Conservation (phyloP, 2,329 filamentous ascomycete genomes). For the Aureobasidium leucospermi region DNA sequence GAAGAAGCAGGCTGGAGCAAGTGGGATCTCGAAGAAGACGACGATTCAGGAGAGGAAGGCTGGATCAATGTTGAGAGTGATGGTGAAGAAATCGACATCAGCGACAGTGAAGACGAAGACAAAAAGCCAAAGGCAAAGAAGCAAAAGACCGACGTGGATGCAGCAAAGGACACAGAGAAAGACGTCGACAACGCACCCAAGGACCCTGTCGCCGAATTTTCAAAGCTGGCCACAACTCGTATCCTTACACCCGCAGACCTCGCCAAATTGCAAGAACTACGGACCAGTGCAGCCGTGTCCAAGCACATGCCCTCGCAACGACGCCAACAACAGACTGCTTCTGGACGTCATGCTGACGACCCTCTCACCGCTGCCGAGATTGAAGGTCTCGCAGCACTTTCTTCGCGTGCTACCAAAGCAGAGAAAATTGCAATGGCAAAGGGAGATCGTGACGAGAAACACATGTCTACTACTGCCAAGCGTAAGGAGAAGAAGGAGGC, state of each 20-base stretch:
- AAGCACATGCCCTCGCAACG: slow-evolving; percentile 45
- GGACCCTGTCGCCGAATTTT: slow-evolving; percentile 29
- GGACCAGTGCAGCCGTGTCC: slow-evolving; percentile 63
- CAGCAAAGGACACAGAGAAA: slow-evolving; percentile 17
- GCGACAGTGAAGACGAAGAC: slow-evolving; percentile 63
- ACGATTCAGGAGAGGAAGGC: slow-evolving; percentile 66
- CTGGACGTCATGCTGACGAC: slow-evolving; percentile 68
- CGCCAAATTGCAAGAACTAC: slow-evolving; percentile 87
- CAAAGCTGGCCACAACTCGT: slow-evolving; percentile 80
- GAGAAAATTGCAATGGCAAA: slow-evolving; percentile 77
- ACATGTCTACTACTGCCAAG: slow-evolving; percentile 78
- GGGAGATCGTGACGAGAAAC: slow-evolving; percentile 63
- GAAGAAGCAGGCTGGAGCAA: slow-evolving; percentile 47
- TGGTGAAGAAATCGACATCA: slow-evolving; percentile 65
- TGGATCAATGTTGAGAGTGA: slow-evolving; percentile 91
- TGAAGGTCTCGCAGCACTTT: slow-evolving; percentile 71
- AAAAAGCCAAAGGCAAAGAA: slow-evolving; percentile 56
- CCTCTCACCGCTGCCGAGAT: slow-evolving; percentile 86
- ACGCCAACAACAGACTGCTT: slow-evolving; percentile 28
- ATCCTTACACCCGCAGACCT: slow-evolving; percentile 94
- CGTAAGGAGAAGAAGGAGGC: slow-evolving; percentile 79
- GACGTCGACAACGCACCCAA: slow-evolving; percentile 35
- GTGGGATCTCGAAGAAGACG: slow-evolving; percentile 55
- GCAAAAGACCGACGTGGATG: slow-evolving; percentile 43
- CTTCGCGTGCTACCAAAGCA: slow-evolving; percentile 77